These are phyloP conservation scores for Cercospora brassicicola DNA, from an alignment of 2,329 filamentous ascomycete species.

Conservation along the genomic window DNA sequence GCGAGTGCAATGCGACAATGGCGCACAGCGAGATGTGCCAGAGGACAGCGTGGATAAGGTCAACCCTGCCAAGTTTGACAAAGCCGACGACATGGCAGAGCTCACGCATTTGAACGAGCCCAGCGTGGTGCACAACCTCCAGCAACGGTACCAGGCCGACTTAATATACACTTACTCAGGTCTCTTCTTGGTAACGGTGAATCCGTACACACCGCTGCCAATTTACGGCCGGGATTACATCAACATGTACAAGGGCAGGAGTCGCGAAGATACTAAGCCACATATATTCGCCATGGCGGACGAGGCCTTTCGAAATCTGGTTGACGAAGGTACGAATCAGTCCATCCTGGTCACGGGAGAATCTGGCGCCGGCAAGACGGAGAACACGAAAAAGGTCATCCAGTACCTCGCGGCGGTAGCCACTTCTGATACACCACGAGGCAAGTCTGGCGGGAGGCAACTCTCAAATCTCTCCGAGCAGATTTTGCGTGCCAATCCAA, in stretches of 20 bases:
- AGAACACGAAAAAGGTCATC: conserved; percentile 99
- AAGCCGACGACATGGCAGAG: conserved; percentile 98
- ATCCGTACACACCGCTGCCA: conserved; percentile 89
- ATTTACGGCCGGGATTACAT: conserved; percentile 97
- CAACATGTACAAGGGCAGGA: conserved; percentile 94
- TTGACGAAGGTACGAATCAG: conserved; percentile 93
- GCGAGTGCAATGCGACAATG: conserved; percentile 90
- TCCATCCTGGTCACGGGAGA: conserved; percentile 98
- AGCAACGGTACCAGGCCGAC: conserved; percentile 92
- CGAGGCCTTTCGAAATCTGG: conserved; percentile 89
- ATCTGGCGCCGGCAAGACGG: conserved; percentile 95
- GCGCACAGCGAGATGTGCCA: conserved; percentile 82
- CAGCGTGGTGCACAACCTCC: conserved; percentile 94
- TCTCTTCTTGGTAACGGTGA: conserved; percentile 93
- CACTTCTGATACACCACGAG: conserved; percentile 69
- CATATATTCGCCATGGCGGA: conserved; percentile 99
- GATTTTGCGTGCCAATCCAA: conserved; percentile 92
- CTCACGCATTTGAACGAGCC: conserved; percentile 96
- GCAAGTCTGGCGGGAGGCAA: conserved; percentile 61
- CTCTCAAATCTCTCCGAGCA: conserved; percentile 91
- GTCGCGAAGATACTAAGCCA: conserved; percentile 88
- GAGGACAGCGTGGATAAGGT: conserved; percentile 93
- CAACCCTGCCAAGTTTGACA: conserved; percentile 99
- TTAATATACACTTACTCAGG: conserved; percentile 97
- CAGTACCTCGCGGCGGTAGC: conserved; percentile 96